These are phyloP conservation scores for Gynandropsis gynandra DNA, from an alignment of 345 rosid genomes.

Conservation along the genomic window DNA sequence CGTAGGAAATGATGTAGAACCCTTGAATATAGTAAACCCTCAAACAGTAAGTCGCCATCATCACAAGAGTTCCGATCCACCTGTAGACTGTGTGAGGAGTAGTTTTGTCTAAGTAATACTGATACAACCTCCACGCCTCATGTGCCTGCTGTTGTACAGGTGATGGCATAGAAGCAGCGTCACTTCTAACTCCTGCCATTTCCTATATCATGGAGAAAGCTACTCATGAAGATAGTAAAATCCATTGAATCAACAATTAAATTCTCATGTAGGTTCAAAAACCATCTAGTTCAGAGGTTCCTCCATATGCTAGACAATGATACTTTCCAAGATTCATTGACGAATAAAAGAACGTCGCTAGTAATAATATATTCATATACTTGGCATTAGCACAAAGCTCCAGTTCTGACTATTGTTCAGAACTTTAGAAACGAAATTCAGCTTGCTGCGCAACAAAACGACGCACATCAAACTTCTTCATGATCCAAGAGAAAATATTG, in stretches of 20 bases:
- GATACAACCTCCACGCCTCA: conserved; percentile 62
- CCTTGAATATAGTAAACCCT: conserved; percentile 67
- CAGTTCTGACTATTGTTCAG: too few relatives aligned
- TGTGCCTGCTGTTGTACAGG: conserved; percentile 56
- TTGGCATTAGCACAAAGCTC: too few relatives aligned
- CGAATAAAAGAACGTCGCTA: too few relatives aligned
- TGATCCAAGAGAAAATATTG: too few relatives aligned
- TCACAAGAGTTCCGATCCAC: conserved; percentile 63
- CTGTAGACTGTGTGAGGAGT: conserved; percentile 63
- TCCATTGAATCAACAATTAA: neutral
- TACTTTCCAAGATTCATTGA: too few relatives aligned
- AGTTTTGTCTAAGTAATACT: conserved; percentile 72
- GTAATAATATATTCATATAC: too few relatives aligned
- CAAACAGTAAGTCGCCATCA: conserved; percentile 42
- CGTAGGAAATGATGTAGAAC: conserved; percentile 71
- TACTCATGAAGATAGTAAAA: conserved; percentile 15
- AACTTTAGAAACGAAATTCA: too few relatives aligned
- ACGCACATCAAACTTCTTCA: too few relatives aligned
- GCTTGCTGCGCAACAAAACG: too few relatives aligned
- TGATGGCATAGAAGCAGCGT: conserved; percentile 37
- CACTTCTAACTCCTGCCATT: conserved; percentile 74
- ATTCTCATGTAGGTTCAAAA: neutral
- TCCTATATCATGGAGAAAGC: conserved; percentile 26
- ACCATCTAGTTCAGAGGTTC: neutral
- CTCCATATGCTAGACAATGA: too few relatives aligned